Evolutionary conservation across 129 eudicot genomes (phyloP), one percentile per base, ranked within the genome.

Genomic region (Lonicera japonica): DNA sequence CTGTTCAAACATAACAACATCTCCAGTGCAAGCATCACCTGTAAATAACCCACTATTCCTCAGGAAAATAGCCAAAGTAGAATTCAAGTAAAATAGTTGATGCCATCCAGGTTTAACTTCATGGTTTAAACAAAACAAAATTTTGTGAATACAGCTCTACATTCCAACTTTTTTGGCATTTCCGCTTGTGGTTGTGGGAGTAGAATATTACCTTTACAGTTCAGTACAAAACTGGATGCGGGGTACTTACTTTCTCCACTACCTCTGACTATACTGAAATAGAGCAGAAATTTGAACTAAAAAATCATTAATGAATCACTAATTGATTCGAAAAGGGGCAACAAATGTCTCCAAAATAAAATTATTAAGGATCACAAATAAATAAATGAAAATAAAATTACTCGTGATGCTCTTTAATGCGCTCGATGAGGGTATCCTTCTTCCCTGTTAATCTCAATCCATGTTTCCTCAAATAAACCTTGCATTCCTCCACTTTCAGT

Each of bases 1-100:
- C 62, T 91, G 97, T 71, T 91, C 94, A 71, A 91, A 91, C 90
- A 91, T 68, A 24, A 91, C 97, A 57, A 82, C 62, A 66, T 91
- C 95, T 58, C 97, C 95, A 12, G 74, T 82, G 81, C 97, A 91
- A 11, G 97, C 94, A 73, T 91, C 95, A 66, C 97, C 97, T 91
- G 87, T 75, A 77, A 69, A 63, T 25, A 46, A 69, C 45, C 41
- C 22, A 43, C 18, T 50, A 57, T 18, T 36, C 8, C 54, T 60
- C 11, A 56, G 40, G 17, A 78, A 58, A 41, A 5, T 16, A 50
- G 21, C 9, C 55, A 50, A 50, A 4, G 3, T 6, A 50, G 55
- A 17, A 50, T 5, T 13, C 16, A 10, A 45, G n/a, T 38, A 4
- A 38, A 38, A 38, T 38, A 38, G 10, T 38, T 38, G 10, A 4